Evolutionary conservation across 495 filamentous ascomycete species (phyloP), one percentile per base, ranked within the genome.

Genomic region (Penicillium longicatenatum): DNA sequence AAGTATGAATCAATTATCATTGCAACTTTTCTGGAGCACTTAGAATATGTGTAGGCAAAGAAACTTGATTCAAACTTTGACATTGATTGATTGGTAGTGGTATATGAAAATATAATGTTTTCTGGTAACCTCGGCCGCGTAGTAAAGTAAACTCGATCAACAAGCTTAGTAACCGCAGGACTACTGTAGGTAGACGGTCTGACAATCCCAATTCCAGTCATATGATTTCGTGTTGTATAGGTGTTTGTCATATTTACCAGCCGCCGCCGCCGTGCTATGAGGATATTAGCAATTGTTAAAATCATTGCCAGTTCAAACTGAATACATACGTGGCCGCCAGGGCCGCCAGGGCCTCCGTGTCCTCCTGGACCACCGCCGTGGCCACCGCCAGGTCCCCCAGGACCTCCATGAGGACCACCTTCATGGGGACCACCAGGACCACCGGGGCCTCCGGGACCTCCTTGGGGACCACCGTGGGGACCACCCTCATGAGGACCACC

Each of bases 251-350:
- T 17, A 29, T 37, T 51, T 39, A 35, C 33, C 30, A 35, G n/a
- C 48, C 20, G 31, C 30, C 48, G 17, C 48, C 33, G 30, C 30
- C 48, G n/a, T 51, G 48, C 29, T 51, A 10, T 51, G 37, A 11
- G 22, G 8, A 24, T 49, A 31, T 49, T 49, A 39, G 44, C 29
- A 4, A 48, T 29, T 26, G 6, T 39, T 14, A 12, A 14, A 21
- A 29, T 49, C 12, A 19, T 19, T 41, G 0, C n/a, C 30, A 45
- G n/a, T 4, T 14, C 4, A 39, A 17, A 6, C 49, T 3, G 33
- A 21, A 26, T 41, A 33, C 54, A 19, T 50, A 41, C 49, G 12
- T 37, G 58, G 31, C 58, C 58, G 26, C 58, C 52, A 30, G 30
- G 45, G 12, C 26, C 26, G 7, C 26, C 26, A 10, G 31, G 31